Evolutionary conservation across 768 basidiomycete genomes (phyloP).

Genomic region (Tephrocybe sp.): DNA sequence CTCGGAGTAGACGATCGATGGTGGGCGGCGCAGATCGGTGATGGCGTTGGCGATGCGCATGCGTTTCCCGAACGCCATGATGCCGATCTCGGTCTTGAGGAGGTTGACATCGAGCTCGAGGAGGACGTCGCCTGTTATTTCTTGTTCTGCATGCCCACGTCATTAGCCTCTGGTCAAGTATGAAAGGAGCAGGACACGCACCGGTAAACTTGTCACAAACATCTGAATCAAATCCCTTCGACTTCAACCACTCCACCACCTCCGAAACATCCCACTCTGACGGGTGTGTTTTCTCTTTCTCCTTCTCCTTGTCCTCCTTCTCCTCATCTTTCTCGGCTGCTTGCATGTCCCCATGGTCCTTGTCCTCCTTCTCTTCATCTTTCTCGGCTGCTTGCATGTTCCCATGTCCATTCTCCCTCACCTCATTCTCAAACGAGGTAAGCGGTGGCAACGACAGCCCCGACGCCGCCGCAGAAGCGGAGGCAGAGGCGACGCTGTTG

Average conservation of each 20-base stretch:
- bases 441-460: conserved; percentile 11
- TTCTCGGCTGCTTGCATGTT: too few species aligned
- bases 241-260: conserved; percentile 85
- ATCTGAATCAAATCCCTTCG: conserved; percentile 81
- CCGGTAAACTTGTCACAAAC: conserved; percentile 87
- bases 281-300: conserved; percentile 45
- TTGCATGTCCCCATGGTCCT: too few species aligned
- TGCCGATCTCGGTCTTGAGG: conserved; percentile 92
- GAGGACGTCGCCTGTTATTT: conserved; percentile 96
- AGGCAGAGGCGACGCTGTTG: conserved; percentile 31
- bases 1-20: conserved; percentile 58
- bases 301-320: conserved; percentile 30
- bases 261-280: conserved; percentile 86
- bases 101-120: conserved; percentile 91
- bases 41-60: conserved; percentile 93
- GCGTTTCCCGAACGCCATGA: conserved; percentile 92
- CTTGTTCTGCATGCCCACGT: too few species aligned
- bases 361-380: conserved; percentile 15
- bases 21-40: conserved; percentile 76
- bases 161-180: too few species aligned
- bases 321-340: not conserved
- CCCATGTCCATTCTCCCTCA: conserved; percentile 33
- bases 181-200: too few species aligned
- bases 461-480: conserved; percentile 11
- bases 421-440: too few species aligned